phyloP scores from a whole-genome alignment of 768 basidiomycete genomes.

The Coprinopsis sp. region DNA sequence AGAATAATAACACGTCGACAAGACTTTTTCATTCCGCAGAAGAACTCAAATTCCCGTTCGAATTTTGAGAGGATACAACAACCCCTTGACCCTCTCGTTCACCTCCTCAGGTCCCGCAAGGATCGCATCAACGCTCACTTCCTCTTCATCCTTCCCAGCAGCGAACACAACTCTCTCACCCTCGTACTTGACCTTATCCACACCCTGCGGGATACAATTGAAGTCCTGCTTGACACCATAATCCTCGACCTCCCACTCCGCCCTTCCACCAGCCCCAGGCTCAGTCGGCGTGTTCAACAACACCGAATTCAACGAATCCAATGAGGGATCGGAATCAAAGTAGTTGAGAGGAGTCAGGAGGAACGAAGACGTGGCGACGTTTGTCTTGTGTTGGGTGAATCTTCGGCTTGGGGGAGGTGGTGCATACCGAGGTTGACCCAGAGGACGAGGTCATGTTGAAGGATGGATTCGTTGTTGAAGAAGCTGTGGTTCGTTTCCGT shows the following conservation, averaged over 20 bases:
- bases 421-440: slow-evolving; percentile 69
- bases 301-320: slow-evolving; percentile 53
- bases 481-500: too few species aligned
- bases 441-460: slow-evolving; percentile 60
- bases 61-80: too few species aligned
- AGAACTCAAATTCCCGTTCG: too few species aligned
- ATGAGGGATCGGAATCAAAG: slow-evolving; percentile 58
- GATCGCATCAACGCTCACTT: too few species aligned
- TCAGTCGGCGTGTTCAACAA: slow-evolving; percentile 25
- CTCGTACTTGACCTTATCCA: slow-evolving; percentile 19
- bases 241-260: slow-evolving; percentile 45
- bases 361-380: slow-evolving; percentile 54
- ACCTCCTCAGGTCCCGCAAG: too few species aligned
- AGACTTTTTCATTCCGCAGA: too few species aligned
- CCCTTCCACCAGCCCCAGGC: too few species aligned
- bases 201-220: slow-evolving; percentile 21
- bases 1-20: too few species aligned
- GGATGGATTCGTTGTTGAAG: slow-evolving; percentile 60
- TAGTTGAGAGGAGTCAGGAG: slow-evolving; percentile 60
- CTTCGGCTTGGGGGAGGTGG: slow-evolving; percentile 65
- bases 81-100: not conserved
- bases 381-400: slow-evolving; percentile 60
- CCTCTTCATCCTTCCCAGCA: too few species aligned
- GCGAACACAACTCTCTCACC: not conserved
- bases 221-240: slow-evolving; percentile 42